Percentiles rank a stretch among this genome's conserved stretches.
Conservation (phyloP, 345 rosid species). For the Hibiscus trionum region DNA sequence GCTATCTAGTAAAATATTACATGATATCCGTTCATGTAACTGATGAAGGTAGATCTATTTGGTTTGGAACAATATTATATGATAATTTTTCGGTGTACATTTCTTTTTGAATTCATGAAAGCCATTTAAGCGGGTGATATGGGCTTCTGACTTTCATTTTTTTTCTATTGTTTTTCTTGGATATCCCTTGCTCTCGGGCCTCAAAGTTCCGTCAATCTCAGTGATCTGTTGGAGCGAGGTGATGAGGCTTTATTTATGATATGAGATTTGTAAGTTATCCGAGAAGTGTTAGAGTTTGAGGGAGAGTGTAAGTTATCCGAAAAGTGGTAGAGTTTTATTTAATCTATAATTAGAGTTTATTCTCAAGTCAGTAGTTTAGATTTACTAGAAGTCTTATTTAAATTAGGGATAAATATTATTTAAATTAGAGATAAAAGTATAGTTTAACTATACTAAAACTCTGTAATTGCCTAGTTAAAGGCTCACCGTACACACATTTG, state of each 20-base stretch:
- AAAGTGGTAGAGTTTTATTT: too few species aligned
- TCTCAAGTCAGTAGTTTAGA: too few species aligned
- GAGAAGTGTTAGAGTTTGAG: too few species aligned
- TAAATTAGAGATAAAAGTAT: too few species aligned
- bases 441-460: too few species aligned
- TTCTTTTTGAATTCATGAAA: neutral
- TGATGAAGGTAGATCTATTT: neutral
- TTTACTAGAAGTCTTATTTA: too few species aligned
- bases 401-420: too few species aligned
- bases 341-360: too few species aligned
- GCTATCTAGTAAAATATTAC: neutral
- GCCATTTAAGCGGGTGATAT: neutral
- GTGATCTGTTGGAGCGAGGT: neutral
- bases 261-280: too few species aligned
- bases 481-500: too few species aligned
- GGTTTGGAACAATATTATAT: neutral
- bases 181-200: neutral
- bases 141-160: neutral
- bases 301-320: too few species aligned
- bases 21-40: neutral
- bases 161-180: neutral
- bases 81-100: neutral
- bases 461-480: too few species aligned
- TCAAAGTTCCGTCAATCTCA: neutral
- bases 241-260: neutral